phyloP scores from a whole-genome alignment of 2,329 filamentous ascomycete species.

The Eutypella sp. region DNA sequence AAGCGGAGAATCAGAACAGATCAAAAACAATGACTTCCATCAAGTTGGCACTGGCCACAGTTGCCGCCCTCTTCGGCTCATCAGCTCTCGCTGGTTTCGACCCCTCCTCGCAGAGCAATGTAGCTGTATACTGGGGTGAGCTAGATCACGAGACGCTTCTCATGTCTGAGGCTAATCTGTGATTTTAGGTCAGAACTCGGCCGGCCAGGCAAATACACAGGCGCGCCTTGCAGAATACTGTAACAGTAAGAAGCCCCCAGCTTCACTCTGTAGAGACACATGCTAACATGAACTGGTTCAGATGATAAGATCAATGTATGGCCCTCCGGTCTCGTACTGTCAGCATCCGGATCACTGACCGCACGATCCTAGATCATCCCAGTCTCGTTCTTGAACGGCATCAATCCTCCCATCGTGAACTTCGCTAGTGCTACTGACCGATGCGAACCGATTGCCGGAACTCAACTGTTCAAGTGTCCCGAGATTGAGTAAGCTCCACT shows the following conservation, averaged over 20 bases:
- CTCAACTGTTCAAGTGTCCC: conserved; percentile 51
- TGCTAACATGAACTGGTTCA: conserved; percentile 13
- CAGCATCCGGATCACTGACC: no score
- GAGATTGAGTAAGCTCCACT: conserved; percentile 58
- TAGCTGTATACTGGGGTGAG: conserved; percentile 30
- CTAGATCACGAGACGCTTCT: no score
- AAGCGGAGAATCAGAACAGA: not conserved
- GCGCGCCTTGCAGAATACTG: conserved; percentile 54
- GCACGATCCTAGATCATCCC: conserved; percentile 57
- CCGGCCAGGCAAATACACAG: conserved; percentile 42
- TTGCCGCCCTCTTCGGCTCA: not conserved
- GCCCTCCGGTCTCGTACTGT: not conserved
- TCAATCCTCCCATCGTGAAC: conserved; percentile 51
- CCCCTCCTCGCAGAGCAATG: conserved; percentile 40
- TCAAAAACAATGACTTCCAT: not conserved
- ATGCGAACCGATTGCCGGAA: conserved; percentile 53
- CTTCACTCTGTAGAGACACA: conserved; percentile 12
- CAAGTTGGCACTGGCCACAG: not conserved
- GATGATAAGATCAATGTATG: conserved; percentile 39
- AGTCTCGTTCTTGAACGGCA: conserved; percentile 54
- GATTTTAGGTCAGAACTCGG: conserved; percentile 48
- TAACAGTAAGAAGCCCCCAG: conserved; percentile 32
- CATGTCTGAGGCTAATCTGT: not conserved
- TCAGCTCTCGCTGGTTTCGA: conserved; percentile 34
- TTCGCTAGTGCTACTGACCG: conserved; percentile 55